These are phyloP conservation scores for Salix dunnii DNA, from an alignment of 345 rosid genomes.

Conservation along the genomic window DNA sequence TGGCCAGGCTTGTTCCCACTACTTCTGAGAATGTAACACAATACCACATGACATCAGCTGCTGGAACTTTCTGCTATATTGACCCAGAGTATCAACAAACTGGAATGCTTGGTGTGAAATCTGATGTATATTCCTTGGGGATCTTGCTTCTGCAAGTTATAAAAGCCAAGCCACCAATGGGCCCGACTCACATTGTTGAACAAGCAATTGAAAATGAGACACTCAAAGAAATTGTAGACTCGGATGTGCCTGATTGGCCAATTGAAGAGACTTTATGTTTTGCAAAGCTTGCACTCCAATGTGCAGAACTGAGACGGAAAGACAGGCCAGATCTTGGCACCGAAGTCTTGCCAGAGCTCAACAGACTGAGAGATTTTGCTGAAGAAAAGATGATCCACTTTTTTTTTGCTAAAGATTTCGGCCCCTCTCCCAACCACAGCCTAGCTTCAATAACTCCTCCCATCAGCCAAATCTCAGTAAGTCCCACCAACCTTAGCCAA, in stretches of 20 bases:
- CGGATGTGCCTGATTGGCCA: conserved; percentile 74
- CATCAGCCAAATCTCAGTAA: too few species aligned
- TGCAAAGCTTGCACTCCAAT: conserved; percentile 64
- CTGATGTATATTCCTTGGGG: conserved; percentile 86
- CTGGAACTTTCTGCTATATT: conserved; percentile 89
- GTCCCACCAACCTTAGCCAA: too few species aligned
- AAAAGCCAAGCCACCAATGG: conserved; percentile 75
- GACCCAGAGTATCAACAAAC: conserved; percentile 98
- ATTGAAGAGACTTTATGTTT: conserved; percentile 52
- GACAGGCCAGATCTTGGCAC: conserved; percentile 88
- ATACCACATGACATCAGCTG: conserved; percentile 62
- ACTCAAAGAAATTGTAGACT: conserved; percentile 60
- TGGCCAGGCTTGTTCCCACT: conserved; percentile 80
- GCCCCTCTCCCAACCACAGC: conserved; percentile 34
- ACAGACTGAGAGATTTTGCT: conserved; percentile 52
- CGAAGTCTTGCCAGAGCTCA: conserved; percentile 63
- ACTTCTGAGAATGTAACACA: conserved; percentile 75
- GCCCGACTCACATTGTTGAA: conserved; percentile 53
- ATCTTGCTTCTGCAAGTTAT: conserved; percentile 74
- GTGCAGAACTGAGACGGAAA: conserved; percentile 77
- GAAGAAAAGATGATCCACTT: conserved; percentile 41
- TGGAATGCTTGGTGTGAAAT: conserved; percentile 85
- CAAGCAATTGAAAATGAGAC: conserved; percentile 52
- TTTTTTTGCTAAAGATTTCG: conserved; percentile 20
- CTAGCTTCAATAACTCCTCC: conserved; percentile 3